Base-by-base conservation (phyloP, 164 flowering plant species). In the grape (Vitis vinifera) region DNA sequence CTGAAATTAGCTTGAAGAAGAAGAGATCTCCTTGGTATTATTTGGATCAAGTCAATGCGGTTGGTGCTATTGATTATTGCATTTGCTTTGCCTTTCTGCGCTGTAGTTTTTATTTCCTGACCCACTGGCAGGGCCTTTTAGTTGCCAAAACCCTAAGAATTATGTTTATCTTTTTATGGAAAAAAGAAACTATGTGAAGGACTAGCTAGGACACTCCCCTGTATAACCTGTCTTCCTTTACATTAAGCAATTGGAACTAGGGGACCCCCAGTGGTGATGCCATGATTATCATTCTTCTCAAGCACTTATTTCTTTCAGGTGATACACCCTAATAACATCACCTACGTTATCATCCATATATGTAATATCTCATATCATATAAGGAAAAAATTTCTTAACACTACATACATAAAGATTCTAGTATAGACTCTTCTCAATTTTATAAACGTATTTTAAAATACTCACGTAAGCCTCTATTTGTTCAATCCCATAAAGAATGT, bases 1-100 rank as follows among this genome's bases (percentile, higher is more conserved):
- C 47, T 65, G 10, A 17, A 57, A 51, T 51, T 60, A 23, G 62
- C 71, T 66, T 70, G 29, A 37, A 48, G 37, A 65, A 29, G 51
- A 70, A 61, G 73, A 55, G 47, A 70, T 53, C 15, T 4, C 51
- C n/a, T 68, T 49, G 0, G 8, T 15, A 10, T 29, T 50, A 23
- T 56, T 50, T 55, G 68, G 31, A 65, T 51, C 37, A 30, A 49
- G 73, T 59, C 62, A 61, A 65, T 65, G 55, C 65, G 65, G 69
- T 69, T 60, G 66, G 72, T 74, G 72, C 9, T 48, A 16, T 51
- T 50, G 51, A 61, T 73, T 30, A 67, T 11, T 61, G 47, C 55
- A 17, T 53, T 30, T 50, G 48, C 63, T 12, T 53, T 66, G 58
- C 5, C 44, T 37, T 37, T 37, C 4, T 37, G 44, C 44, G 44